phyloP scores from a whole-genome alignment of 495 filamentous ascomycete species.

The Hypomontagnella submonticulosa region DNA sequence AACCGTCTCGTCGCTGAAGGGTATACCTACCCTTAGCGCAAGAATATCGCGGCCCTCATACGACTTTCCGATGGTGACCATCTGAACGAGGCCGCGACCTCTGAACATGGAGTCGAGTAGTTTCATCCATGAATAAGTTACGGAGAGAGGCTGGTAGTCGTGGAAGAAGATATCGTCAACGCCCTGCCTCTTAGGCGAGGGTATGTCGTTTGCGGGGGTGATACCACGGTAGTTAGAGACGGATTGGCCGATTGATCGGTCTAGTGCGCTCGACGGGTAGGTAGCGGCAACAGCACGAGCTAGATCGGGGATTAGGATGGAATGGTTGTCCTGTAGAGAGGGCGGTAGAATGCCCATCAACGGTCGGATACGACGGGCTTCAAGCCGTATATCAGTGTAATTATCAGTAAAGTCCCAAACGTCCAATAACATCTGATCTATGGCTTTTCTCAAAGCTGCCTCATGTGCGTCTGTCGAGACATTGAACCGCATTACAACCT shows the following conservation, averaged over 20 bases:
- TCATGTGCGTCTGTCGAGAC: conserved; percentile 76
- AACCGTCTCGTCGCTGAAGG: conserved; percentile 53
- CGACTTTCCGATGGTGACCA: conserved; percentile 80
- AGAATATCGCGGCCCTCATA: conserved; percentile 89
- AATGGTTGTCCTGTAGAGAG: conserved; percentile 78
- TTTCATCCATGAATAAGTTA: conserved; percentile 84
- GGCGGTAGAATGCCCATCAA: conserved; percentile 83
- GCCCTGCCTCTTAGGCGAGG: conserved; percentile 39
- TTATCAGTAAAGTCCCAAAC: conserved; percentile 87
- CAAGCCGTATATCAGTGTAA: conserved; percentile 87
- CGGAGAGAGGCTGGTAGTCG: conserved; percentile 85
- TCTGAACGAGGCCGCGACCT: conserved; percentile 72
- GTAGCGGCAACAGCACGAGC: conserved; percentile 80
- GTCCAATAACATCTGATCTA: conserved; percentile 82
- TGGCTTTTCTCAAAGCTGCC: conserved; percentile 74
- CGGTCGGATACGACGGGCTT: conserved; percentile 81
- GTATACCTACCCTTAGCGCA: conserved; percentile 80
- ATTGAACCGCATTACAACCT: conserved; percentile 91
- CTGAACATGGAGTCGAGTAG: conserved; percentile 85
- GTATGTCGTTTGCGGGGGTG: conserved; percentile 26
- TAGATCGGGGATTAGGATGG: conserved; percentile 82
- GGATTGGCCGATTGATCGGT: conserved; percentile 31
- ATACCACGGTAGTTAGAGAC: conserved; percentile 41
- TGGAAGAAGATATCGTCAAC: conserved; percentile 82
- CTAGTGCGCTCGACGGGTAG: conserved; percentile 65